A percentile compares a stretch with the other conserved stretches of the same genome.
Conservation (phyloP, 441 rosid species). For the Erysimum pusillum region DNA sequence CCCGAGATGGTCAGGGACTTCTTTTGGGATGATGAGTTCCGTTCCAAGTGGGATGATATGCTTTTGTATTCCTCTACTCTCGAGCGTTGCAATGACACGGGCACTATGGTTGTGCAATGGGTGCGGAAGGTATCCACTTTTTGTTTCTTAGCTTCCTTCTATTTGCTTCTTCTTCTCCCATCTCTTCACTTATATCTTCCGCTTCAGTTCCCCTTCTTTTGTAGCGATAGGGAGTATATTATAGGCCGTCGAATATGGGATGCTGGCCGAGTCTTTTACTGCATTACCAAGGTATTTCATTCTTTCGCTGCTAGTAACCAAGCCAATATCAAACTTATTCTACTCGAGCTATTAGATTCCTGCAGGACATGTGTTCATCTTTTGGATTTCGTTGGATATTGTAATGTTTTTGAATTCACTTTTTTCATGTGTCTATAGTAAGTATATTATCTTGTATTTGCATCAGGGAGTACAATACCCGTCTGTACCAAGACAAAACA, state of each 20-base stretch:
- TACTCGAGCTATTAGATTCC: not conserved
- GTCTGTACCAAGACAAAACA: slow-evolving; percentile 74
- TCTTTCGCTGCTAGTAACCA: slow-evolving; percentile 9
- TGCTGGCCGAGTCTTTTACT: slow-evolving; percentile 74
- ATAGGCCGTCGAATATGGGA: slow-evolving; percentile 97
- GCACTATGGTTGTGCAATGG: slow-evolving; percentile 89
- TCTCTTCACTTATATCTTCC: not conserved
- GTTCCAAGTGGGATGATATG: slow-evolving; percentile 92
- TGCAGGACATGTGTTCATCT: not conserved
- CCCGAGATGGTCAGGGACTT: slow-evolving; percentile 92
- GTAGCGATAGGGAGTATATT: slow-evolving; percentile 91
- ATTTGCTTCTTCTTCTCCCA: slow-evolving; percentile 26
- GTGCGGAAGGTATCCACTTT: slow-evolving; percentile 75
- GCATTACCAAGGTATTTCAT: slow-evolving; percentile 83
- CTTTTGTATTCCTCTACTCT: slow-evolving; percentile 64
- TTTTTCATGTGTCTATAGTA: not conserved
- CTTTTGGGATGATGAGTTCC: slow-evolving; percentile 93
- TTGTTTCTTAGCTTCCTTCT: not conserved
- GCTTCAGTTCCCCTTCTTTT: slow-evolving; percentile 92
- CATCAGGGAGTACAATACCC: slow-evolving; percentile 81
- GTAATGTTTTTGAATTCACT: slow-evolving; percentile 4
- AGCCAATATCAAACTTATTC: not conserved
- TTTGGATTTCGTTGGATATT: slow-evolving; percentile 2
- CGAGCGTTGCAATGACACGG: slow-evolving; percentile 77
- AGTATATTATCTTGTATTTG: slow-evolving; percentile 19